Conservation (phyloP, 495 filamentous ascomycete genomes). For the Trichoderma reesei region DNA sequence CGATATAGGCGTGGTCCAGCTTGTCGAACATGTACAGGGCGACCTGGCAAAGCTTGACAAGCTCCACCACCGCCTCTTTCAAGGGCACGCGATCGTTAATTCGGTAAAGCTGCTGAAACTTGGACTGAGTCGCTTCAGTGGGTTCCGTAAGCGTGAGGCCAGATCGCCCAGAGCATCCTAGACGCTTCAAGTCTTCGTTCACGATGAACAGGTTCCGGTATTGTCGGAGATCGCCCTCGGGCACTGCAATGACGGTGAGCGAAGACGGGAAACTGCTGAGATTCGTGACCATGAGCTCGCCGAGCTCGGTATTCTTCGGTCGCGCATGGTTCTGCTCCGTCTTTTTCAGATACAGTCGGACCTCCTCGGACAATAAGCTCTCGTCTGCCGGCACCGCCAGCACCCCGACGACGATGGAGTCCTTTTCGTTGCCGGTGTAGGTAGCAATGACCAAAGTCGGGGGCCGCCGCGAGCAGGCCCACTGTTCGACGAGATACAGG, state of each 20-base stretch:
- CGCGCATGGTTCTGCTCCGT: slow-evolving; percentile 76
- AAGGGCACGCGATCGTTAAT: slow-evolving; percentile 72
- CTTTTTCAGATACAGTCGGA: slow-evolving; percentile 78
- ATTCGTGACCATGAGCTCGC: slow-evolving; percentile 88
- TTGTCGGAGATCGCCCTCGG: slow-evolving; percentile 72
- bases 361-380: slow-evolving; percentile 62
- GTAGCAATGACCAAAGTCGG: slow-evolving; percentile 89
- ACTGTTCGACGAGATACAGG: slow-evolving; percentile 93
- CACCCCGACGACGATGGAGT: slow-evolving; percentile 69
- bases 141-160: slow-evolving; percentile 71
- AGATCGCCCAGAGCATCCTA: slow-evolving; percentile 85
- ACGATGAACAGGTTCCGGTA: slow-evolving; percentile 84
- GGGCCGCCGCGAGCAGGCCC: slow-evolving; percentile 84
- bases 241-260: slow-evolving; percentile 78
- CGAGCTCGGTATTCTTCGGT: slow-evolving; percentile 70
- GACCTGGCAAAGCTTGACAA: slow-evolving; percentile 87
- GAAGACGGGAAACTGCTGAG: slow-evolving; percentile 81
- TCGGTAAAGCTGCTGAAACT: slow-evolving; percentile 84
- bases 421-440: slow-evolving; percentile 79
- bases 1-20: slow-evolving; percentile 77
- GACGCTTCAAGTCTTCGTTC: slow-evolving; percentile 85
- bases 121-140: slow-evolving; percentile 70
- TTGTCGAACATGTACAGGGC: slow-evolving; percentile 84
- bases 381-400: slow-evolving; percentile 78
- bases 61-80: slow-evolving; percentile 67